Evolutionary conservation across 805 yeast species (phyloP).

Genomic region (Myxozyma sirexii): DNA sequence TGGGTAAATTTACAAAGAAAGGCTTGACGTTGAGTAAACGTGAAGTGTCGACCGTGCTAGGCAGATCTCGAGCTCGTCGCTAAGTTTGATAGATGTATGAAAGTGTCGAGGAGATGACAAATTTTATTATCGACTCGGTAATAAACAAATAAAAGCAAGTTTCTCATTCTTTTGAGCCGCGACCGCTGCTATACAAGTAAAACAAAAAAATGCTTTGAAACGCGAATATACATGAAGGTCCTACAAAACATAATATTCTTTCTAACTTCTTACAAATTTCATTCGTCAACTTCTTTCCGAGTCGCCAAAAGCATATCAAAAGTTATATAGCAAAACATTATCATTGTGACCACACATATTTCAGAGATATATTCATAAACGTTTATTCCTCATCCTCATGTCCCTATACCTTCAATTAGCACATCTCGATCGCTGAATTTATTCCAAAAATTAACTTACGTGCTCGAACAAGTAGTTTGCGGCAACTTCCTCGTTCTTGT

Average conservation of each 20-base stretch:
- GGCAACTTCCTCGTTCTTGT: constrained; percentile 93
- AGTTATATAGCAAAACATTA: not conserved
- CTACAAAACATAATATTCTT: too few relatives aligned
- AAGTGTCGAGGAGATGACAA: too few relatives aligned
- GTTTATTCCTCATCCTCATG: constrained; percentile 32
- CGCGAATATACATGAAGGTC: too few relatives aligned
- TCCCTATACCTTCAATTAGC: constrained; percentile 14
- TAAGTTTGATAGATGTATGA: not conserved
- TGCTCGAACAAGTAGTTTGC: constrained; percentile 81
- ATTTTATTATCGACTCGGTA: not conserved
- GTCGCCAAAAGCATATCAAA: not conserved
- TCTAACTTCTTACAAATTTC: too few relatives aligned
- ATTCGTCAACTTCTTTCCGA: not conserved
- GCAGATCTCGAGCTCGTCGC: not conserved
- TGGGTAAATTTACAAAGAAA: constrained; percentile 76
- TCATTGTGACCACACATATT: constrained; percentile 1
- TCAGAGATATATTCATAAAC: not conserved
- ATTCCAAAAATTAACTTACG: constrained; percentile 30
- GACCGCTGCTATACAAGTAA: not conserved
- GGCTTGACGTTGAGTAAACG: constrained; percentile 71
- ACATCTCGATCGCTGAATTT: not conserved
- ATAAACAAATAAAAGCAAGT: not conserved
- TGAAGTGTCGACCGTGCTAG: constrained; percentile 56
- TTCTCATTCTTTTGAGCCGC: not conserved
- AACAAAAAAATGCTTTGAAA: too few relatives aligned